These are phyloP conservation scores for Bryoerythrophyllum caledonicum DNA, from an alignment of 225 moss, liverwort and hornwort genomes.

Conservation along the genomic window DNA sequence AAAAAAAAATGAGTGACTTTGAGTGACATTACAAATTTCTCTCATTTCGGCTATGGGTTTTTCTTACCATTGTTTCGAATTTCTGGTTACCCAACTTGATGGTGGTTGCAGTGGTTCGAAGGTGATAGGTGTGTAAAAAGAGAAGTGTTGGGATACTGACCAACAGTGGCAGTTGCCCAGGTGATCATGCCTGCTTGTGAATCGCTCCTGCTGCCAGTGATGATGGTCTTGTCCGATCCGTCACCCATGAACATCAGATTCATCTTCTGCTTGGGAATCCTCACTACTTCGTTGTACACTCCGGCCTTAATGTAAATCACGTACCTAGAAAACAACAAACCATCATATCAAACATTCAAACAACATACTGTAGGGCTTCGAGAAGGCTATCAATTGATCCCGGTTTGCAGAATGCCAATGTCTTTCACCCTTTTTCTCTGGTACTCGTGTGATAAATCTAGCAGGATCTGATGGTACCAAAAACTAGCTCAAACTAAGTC, in stretches of 20 bases:
- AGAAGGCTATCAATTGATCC: no score
- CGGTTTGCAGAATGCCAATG: no score
- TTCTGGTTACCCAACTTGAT: no score
- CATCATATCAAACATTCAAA: background rate
- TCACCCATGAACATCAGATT: slow-evolving; percentile 76
- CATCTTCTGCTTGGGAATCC: slow-evolving; percentile 61
- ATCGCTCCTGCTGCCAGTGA: slow-evolving; percentile 76
- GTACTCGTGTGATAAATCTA: no score
- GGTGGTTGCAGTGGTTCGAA: no score
- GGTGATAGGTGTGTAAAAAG: background rate
- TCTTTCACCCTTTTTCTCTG: no score
- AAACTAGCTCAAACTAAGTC: no score
- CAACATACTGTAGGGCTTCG: background rate
- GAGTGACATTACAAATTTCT: no score
- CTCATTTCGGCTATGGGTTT: no score
- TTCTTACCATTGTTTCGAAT: no score
- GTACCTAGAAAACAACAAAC: slow-evolving; percentile 31
- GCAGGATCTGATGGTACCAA: no score
- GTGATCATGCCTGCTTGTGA: slow-evolving; percentile 65
- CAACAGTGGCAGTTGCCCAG: slow-evolving; percentile 87
- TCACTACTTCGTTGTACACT: slow-evolving; percentile 55
- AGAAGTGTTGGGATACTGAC: slow-evolving; percentile 28
- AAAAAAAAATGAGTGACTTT: no score
- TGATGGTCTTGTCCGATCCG: slow-evolving; percentile 65
- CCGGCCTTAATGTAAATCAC: slow-evolving; percentile 82